Conservation (phyloP, 768 basidiomycete genomes). For the Phylloporus rhodoxanthus region DNA sequence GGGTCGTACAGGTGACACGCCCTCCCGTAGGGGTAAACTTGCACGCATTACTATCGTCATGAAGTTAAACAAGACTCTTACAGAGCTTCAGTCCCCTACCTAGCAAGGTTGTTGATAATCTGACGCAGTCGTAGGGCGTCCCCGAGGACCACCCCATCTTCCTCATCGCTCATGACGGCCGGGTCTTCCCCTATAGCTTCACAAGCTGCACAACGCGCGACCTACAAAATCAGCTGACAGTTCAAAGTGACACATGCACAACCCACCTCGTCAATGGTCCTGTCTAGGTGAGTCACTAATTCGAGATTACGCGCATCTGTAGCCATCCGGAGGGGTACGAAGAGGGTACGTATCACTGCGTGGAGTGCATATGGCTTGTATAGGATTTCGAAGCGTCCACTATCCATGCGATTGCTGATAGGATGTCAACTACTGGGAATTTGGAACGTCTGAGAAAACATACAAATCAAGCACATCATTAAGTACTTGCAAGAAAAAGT, state of each 20-base stretch:
- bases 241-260: not conserved
- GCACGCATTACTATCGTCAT: slow-evolving; percentile 56
- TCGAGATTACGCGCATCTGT: slow-evolving; percentile 63
- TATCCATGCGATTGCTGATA: slow-evolving; percentile 76
- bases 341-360: slow-evolving; percentile 67
- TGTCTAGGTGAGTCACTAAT: slow-evolving; percentile 65
- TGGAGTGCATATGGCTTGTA: slow-evolving; percentile 69
- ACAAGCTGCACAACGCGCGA: slow-evolving; percentile 55
- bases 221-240: slow-evolving; percentile 29
- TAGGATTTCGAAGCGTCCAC: slow-evolving; percentile 73
- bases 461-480: slow-evolving; percentile 81
- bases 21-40: slow-evolving; percentile 75
- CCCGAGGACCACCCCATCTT: slow-evolving; percentile 70
- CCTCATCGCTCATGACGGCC: slow-evolving; percentile 20
- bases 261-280: slow-evolving; percentile 53
- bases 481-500: slow-evolving; percentile 41
- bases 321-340: slow-evolving; percentile 61
- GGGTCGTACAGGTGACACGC: slow-evolving; percentile 60
- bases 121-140: slow-evolving; percentile 80
- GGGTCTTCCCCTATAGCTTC: slow-evolving; percentile 50
- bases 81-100: slow-evolving; percentile 30
- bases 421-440: slow-evolving; percentile 2
- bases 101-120: slow-evolving; percentile 79
- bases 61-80: not conserved
- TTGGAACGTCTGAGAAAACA: slow-evolving; percentile 20